Conservation (phyloP, 768 basidiomycete species). For the Termitomyces sp. region DNA sequence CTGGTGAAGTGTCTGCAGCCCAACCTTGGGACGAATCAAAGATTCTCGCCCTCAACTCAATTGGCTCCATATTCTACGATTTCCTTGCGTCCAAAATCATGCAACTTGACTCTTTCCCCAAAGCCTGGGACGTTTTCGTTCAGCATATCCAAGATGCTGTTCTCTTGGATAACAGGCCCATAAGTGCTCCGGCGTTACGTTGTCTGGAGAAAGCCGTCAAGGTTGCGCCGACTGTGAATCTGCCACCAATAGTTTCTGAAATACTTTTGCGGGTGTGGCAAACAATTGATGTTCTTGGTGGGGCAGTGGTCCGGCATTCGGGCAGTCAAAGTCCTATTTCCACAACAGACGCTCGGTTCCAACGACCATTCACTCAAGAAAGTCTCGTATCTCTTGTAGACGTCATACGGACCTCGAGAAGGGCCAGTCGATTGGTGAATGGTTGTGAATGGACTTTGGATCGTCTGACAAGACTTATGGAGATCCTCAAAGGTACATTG, state of each 20-base stretch:
- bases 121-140: constrained; percentile 74
- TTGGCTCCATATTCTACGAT: constrained; percentile 78
- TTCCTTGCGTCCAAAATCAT: constrained; percentile 75
- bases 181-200: constrained; percentile 81
- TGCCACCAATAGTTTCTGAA: constrained; percentile 35
- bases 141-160: constrained; percentile 66
- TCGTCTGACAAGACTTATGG: constrained; percentile 62
- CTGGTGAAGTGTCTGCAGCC: constrained; percentile 11
- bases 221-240: constrained; percentile 41
- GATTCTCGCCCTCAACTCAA: constrained; percentile 75
- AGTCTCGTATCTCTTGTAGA: constrained; percentile 78
- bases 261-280: constrained; percentile 64
- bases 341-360: constrained; percentile 14
- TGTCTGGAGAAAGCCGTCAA: constrained; percentile 77
- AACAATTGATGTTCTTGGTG: constrained; percentile 62
- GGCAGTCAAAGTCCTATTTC: constrained; percentile 14
- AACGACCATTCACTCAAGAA: constrained; percentile 71
- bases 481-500: constrained; percentile 63
- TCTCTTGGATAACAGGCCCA: constrained; percentile 54
- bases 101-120: constrained; percentile 59
- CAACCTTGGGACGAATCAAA: constrained; percentile 86
- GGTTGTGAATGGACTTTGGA: constrained; percentile 61
- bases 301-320: constrained; percentile 32
- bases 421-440: constrained; percentile 39
- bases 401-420: constrained; percentile 56